Evolutionary conservation across 2,329 filamentous ascomycete species (phyloP).

Genomic region (Ophiocordyceps camponoti-floridani): DNA sequence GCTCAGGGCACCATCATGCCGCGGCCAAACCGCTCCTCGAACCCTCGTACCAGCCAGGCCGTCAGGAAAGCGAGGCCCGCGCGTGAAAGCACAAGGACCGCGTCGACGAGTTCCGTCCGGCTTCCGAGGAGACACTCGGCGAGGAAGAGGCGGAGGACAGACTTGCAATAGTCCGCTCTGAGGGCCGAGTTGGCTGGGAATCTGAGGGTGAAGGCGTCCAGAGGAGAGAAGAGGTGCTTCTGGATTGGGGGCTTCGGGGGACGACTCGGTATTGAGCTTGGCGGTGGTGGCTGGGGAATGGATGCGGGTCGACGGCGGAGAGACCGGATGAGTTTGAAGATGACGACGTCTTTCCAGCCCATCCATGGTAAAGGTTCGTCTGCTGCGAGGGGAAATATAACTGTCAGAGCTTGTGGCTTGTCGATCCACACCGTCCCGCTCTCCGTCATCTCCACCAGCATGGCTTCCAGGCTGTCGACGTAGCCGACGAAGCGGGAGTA

Average conservation of each 20-base stretch:
- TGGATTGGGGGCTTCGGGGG: slow-evolving; percentile 19
- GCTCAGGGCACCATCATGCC: too few species aligned
- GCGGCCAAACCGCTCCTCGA: too few species aligned
- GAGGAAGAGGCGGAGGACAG: slow-evolving; percentile 23
- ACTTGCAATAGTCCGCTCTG: slow-evolving; percentile 16
- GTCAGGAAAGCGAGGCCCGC: slow-evolving; percentile 2
- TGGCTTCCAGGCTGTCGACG: slow-evolving; percentile 39
- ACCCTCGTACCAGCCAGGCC: neutral
- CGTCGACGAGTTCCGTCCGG: slow-evolving; percentile 8
- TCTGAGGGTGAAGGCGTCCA: slow-evolving; percentile 29
- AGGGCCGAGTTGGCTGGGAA: neutral
- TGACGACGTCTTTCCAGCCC: slow-evolving; percentile 18
- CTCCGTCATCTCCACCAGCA: slow-evolving; percentile 41
- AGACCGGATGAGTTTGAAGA: slow-evolving; percentile 24
- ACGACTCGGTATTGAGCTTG: slow-evolving; percentile 1
- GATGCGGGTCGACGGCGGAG: slow-evolving; percentile 22
- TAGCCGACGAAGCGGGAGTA: slow-evolving; percentile 50
- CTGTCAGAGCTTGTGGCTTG: slow-evolving; percentile 30
- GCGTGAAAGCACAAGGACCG: slow-evolving; percentile 9
- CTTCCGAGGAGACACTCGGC: too few species aligned
- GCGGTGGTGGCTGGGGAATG: slow-evolving; percentile 22
- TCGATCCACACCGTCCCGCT: slow-evolving; percentile 41
- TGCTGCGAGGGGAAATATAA: slow-evolving; percentile 14
- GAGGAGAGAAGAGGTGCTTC: slow-evolving; percentile 27
- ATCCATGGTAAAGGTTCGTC: slow-evolving; percentile 18